Conservation (phyloP, 768 basidiomycete species). For the Panaeolus cyanescens region DNA sequence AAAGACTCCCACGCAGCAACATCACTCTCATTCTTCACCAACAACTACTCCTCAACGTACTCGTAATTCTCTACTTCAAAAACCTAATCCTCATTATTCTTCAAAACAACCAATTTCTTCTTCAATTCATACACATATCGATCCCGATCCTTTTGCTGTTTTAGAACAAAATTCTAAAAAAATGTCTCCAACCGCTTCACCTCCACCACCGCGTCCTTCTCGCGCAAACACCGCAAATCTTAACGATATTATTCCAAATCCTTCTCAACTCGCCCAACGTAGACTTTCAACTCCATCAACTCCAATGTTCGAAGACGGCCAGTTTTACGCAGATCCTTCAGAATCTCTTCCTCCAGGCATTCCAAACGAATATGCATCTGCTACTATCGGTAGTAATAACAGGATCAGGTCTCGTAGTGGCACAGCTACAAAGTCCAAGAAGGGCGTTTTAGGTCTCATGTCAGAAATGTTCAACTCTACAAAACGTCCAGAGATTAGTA, state of each 20-base stretch:
- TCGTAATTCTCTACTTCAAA: constrained; percentile 62
- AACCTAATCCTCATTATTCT: constrained; percentile 51
- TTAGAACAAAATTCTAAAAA: constrained; percentile 28
- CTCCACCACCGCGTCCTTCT: constrained; percentile 79
- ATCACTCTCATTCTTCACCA: constrained; percentile 28
- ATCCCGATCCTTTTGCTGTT: constrained; percentile 63
- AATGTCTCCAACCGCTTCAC: constrained; percentile 35
- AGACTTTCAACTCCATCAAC: constrained; percentile 53
- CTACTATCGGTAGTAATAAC: constrained; percentile 20
- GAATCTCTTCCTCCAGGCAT: constrained; percentile 40
- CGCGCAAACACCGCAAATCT: constrained; percentile 84
- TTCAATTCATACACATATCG: constrained; percentile 35
- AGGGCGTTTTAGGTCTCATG: constrained; percentile 79
- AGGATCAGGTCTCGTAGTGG: constrained; percentile 47
- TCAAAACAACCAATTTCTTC: constrained; percentile 55
- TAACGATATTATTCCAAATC: constrained; percentile 66
- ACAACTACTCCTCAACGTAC: constrained; percentile 31
- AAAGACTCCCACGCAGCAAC: constrained; percentile 48
- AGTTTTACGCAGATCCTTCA: constrained; percentile 47
- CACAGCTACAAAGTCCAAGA: constrained; percentile 52
- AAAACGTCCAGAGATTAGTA: constrained; percentile 90
- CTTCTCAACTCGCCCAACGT: constrained; percentile 41
- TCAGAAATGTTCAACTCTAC: constrained; percentile 65
- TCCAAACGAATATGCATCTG: constrained; percentile 29
- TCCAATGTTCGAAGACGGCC: constrained; percentile 33